Base-by-base conservation (phyloP, 2,329 filamentous ascomycete genomes). In the Ophiostoma triangulosporum region DNA sequence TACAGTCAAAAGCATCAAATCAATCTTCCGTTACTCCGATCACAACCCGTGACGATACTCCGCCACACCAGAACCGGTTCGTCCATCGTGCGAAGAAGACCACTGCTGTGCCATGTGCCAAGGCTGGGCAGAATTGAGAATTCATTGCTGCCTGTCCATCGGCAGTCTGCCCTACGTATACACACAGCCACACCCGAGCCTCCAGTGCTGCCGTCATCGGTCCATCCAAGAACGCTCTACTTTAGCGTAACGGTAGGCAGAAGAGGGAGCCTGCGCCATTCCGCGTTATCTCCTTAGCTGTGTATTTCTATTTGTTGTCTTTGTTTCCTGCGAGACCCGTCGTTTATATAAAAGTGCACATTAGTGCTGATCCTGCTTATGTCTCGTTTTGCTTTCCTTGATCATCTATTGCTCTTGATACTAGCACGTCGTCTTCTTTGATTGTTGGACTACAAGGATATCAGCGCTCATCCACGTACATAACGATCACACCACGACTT, bases 191-290 rank as follows among this genome's bases (percentile, higher is more conserved):
- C 43, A 27, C 5, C 17, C 24, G 24, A 46, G 14, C 26, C 26
- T 45, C 24, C n/a, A 46, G 24, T 46, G 29, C 26, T 15, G 7
- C 43, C 26, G n/a, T 46, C 24, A 14, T 17, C 24, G 12, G 26
- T 46, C 26, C 24, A 29, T 9, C 17, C 48, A 26, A 38, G n/a
- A 40, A 31, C 45, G 36, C 48, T 33, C 48, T 29, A 54, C n/a
- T 22, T 15, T 54, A 51, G 53, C 53, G 52, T 36, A 45, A 50
- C 48, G 52, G 48, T 27, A 26, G 48, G 48, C 32, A 36, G 48
- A 35, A 32, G 32, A 46, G 43, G 43, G 43, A 46, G 43, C 43
- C 43, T 27, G 48, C 48, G 48, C 48, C 22, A 50, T n/a, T 32
- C 46, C 29, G 31, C 29, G n/a, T 33, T 33, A 14, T 35, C 14